These are phyloP conservation scores for Coccinonectria pachysandricola DNA, from an alignment of 2,329 filamentous ascomycete species.

Conservation along the genomic window DNA sequence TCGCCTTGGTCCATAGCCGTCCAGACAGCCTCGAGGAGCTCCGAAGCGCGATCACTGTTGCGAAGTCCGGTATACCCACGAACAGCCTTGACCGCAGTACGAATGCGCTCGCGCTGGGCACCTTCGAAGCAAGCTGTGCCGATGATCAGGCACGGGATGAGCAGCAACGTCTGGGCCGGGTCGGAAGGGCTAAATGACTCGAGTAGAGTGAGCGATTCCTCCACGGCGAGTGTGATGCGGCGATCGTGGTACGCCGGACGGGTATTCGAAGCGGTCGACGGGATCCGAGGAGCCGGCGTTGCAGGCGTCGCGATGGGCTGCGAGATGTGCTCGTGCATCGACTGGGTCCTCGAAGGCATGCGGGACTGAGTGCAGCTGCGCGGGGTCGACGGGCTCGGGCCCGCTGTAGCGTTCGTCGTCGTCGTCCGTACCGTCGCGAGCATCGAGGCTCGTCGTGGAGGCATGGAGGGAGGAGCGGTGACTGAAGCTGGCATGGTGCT, in stretches of 20 bases:
- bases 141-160: constrained; percentile 51
- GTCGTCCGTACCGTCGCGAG: constrained; percentile 19
- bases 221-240: constrained; percentile 43
- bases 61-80: constrained; percentile 49
- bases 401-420: constrained; percentile 7
- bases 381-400: constrained; percentile 12
- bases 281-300: constrained; percentile 12
- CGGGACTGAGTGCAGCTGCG: constrained; percentile 24
- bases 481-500: constrained; percentile 16
- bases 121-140: constrained; percentile 49
- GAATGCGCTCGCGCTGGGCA: constrained; percentile 41
- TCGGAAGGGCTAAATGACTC: constrained; percentile 47
- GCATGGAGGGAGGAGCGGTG: constrained; percentile 8
- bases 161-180: constrained; percentile 46
- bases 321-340: constrained; percentile 28
- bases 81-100: constrained; percentile 38
- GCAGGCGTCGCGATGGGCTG: constrained; percentile 9
- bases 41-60: constrained; percentile 43
- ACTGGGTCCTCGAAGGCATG: constrained; percentile 28
- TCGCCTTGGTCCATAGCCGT: constrained; percentile 46
- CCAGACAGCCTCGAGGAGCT: constrained; percentile 51
- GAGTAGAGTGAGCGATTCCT: constrained; percentile 45
- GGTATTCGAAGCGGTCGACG: constrained; percentile 37
- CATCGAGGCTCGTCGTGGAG: constrained; percentile 26
- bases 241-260: constrained; percentile 39